Evolutionary conservation across 2,329 filamentous ascomycete species (phyloP), one percentile per base, ranked within the genome.

Genomic region (Trichoderma afroharzianum): DNA sequence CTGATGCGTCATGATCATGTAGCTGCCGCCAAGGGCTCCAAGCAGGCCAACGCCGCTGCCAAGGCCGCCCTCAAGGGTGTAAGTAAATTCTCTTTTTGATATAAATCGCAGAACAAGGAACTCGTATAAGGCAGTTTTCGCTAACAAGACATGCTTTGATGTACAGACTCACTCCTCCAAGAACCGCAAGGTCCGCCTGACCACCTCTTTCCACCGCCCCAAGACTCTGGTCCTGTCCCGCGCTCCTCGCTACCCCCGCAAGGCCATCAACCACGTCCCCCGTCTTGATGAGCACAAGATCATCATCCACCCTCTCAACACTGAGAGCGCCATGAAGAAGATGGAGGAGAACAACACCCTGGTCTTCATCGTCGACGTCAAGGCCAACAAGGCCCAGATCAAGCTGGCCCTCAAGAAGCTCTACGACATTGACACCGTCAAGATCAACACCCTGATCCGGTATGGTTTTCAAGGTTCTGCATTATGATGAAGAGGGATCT

Each of bases 261-360:
- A 96, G 90, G 95, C 94, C 78, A 90, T 99, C 83, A 91, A 93
- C 80, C 92, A 95, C 84, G 89, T 90, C 83, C 92, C 95, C 79
- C 93, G 94, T 80, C 93, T 99, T 81, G 96, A 99, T 87, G 93
- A 95, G 87, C 93, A 95, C 90, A 98, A 97, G 91, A 89, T 98
- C 84, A 92, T 99, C 85, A 88, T 98, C 82, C 94, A 98, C 91
- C 96, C 96, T 78, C 90, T 99, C 83, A 99, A 99, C 92, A 99
- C 96, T 74, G 96, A 99, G 92, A 96, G 92, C 82, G 96, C 97
- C 82, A 98, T 99, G 95, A 99, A 99, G 94, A 98, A 98, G 93
- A 98, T 99, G 80, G 96, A 99, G 90, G 96, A 99, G 92, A 95
- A 99, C 91, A 99, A 99, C 91, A 99, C 96, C 78, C 91, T 99